Conservation (phyloP, 2,329 filamentous ascomycete species). For the Blumeriella jaapii region DNA sequence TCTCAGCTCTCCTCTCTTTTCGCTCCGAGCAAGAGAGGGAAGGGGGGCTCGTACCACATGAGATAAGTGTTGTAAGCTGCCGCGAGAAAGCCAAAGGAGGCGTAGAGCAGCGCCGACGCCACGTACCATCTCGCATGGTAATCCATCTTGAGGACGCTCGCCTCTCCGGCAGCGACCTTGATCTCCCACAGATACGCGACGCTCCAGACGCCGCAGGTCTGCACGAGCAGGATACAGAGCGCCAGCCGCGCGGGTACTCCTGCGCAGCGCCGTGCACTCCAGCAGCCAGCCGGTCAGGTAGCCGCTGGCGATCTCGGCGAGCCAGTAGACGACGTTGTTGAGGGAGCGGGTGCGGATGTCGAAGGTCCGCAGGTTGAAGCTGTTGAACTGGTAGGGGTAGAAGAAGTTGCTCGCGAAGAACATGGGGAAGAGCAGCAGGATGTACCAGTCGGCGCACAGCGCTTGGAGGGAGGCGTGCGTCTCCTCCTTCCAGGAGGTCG, state of each 20-base stretch:
- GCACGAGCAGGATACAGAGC: conserved; percentile 44
- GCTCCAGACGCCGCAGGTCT: conserved; percentile 71
- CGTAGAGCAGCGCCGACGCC: not conserved
- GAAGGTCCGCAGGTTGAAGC: conserved; percentile 57
- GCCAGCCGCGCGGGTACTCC: conserved; percentile 53
- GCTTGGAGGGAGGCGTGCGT: conserved; percentile 61
- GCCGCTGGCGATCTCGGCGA: conserved; percentile 64
- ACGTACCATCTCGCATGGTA: not conserved
- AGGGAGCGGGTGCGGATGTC: conserved; percentile 60
- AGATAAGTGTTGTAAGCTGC: not conserved
- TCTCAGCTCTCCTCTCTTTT: too few relatives aligned
- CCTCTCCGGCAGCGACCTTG: conserved; percentile 1
- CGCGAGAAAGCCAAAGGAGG: not conserved
- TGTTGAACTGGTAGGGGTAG: conserved; percentile 68
- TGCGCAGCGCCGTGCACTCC: conserved; percentile 46
- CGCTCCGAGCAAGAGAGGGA: not conserved
- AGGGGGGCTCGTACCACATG: not conserved
- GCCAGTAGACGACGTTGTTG: conserved; percentile 66
- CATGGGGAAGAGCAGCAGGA: conserved; percentile 66
- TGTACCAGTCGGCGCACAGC: conserved; percentile 55
- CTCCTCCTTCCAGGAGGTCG: conserved; percentile 73
- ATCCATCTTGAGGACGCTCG: not conserved
- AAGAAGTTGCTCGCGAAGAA: conserved; percentile 70
- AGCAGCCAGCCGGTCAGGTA: conserved; percentile 59
- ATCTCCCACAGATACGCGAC: conserved; percentile 68